Conservation (phyloP, 441 rosid species). For the Eruca vesicaria region DNA sequence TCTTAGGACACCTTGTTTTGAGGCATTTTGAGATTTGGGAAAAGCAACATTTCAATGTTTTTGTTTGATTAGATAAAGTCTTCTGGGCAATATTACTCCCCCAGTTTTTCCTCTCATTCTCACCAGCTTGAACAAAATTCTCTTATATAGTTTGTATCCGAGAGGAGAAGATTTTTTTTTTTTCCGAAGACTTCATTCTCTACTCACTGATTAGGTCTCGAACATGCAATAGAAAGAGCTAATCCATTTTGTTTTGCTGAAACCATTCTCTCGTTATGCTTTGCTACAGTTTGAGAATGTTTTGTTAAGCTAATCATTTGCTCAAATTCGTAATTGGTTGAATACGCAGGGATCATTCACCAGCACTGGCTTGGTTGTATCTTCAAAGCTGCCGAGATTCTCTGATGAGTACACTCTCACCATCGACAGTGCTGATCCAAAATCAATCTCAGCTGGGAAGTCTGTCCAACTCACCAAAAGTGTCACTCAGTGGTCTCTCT, state of each 20-base stretch:
- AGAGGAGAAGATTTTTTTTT: neutral
- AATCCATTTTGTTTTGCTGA: neutral
- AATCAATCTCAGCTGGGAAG: conserved; percentile 86
- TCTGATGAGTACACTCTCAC: conserved; percentile 78
- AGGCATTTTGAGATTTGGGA: neutral
- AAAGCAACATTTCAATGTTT: neutral
- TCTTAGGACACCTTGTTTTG: neutral
- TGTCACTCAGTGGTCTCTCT: conserved; percentile 77
- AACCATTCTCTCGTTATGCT: too few species aligned
- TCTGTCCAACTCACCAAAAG: conserved; percentile 75
- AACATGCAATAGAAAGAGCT: neutral
- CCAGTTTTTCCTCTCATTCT: neutral
- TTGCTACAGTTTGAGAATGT: neutral
- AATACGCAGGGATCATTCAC: conserved; percentile 74
- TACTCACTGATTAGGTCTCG: neutral
- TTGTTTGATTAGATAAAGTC: neutral
- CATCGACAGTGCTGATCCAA: conserved; percentile 83
- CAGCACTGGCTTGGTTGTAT: conserved; percentile 84
- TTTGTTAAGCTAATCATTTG: neutral
- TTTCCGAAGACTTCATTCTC: neutral
- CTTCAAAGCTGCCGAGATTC: conserved; percentile 89
- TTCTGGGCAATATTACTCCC: neutral
- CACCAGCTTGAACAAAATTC: neutral
- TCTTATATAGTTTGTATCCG: neutral
- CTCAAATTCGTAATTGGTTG: neutral